Evolutionary conservation across 257 asterid species (phyloP).

Genomic region (Salvia splendens): DNA sequence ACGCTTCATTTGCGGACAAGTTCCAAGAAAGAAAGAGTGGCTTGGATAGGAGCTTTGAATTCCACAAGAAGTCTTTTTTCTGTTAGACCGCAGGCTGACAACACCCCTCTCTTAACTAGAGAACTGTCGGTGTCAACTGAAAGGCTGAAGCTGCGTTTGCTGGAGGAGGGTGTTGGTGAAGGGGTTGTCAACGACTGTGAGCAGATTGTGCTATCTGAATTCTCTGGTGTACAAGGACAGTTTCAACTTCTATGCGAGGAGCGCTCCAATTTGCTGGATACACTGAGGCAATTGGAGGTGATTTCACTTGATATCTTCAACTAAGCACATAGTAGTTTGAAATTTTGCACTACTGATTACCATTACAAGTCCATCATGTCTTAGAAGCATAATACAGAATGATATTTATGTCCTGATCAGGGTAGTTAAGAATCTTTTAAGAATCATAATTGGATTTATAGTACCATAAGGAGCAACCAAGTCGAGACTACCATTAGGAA

Average conservation of each 20-base stretch:
- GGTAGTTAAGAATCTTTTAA: background rate
- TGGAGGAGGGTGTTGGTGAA: constrained; percentile 73
- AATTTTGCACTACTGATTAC: too few relatives aligned
- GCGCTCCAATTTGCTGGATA: constrained; percentile 75
- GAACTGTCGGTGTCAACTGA: constrained; percentile 74
- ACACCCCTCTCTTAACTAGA: constrained; percentile 54
- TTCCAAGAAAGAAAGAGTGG: constrained; percentile 73
- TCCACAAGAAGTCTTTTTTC: constrained; percentile 54
- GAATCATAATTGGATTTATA: constrained; percentile 11
- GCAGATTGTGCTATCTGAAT: constrained; percentile 85
- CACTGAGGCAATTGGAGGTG: constrained; percentile 90
- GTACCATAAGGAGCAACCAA: constrained; percentile 3
- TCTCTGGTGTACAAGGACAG: constrained; percentile 79
- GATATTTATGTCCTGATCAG: too few relatives aligned
- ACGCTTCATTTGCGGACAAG: constrained; percentile 88
- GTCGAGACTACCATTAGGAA: background rate
- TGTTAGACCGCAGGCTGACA: constrained; percentile 54
- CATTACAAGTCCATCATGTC: background rate
- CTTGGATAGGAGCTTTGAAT: constrained; percentile 82
- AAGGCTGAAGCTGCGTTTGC: constrained; percentile 74
- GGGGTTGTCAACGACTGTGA: constrained; percentile 83
- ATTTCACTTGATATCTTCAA: constrained; percentile 9
- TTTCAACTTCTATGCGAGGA: constrained; percentile 70
- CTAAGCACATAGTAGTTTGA: background rate
- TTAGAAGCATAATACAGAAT: background rate